A percentile compares a stretch with the other conserved stretches of the same genome.
phyloP scores from a whole-genome alignment of 2,329 filamentous ascomycete genomes.

The Fusarium xylarioides region DNA sequence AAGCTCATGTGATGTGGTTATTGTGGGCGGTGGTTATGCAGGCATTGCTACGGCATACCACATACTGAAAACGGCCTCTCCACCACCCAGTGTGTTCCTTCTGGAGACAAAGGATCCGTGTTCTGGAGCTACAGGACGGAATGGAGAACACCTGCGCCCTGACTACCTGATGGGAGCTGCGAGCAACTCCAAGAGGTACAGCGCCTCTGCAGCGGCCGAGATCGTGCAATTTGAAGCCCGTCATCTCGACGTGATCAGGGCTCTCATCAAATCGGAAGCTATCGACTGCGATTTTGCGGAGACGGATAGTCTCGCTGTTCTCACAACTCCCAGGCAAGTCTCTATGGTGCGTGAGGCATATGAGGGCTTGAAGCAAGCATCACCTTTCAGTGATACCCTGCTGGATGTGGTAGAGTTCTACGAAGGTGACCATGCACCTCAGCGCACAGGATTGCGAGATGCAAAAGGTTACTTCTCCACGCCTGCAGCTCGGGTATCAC shows the following conservation, averaged over 20 bases:
- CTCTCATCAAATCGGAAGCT: background rate
- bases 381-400: background rate
- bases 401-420: background rate
- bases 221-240: background rate
- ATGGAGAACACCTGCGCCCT: background rate
- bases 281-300: background rate
- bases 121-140: background rate
- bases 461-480: background rate
- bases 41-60: background rate
- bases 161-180: background rate
- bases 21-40: background rate
- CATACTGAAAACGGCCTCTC: background rate
- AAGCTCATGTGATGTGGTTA: background rate
- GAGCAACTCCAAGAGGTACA: background rate
- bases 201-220: background rate
- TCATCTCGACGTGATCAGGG: background rate
- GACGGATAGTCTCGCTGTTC: background rate
- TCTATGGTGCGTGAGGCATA: background rate
- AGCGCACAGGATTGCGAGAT: background rate
- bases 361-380: background rate
- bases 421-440: background rate
- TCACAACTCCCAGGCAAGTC: background rate
- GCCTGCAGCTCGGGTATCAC: background rate
- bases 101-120: background rate
- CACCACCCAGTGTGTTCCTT: background rate